These are phyloP conservation scores for Penstemon davidsonii DNA, from an alignment of 257 asterid genomes.

Conservation along the genomic window DNA sequence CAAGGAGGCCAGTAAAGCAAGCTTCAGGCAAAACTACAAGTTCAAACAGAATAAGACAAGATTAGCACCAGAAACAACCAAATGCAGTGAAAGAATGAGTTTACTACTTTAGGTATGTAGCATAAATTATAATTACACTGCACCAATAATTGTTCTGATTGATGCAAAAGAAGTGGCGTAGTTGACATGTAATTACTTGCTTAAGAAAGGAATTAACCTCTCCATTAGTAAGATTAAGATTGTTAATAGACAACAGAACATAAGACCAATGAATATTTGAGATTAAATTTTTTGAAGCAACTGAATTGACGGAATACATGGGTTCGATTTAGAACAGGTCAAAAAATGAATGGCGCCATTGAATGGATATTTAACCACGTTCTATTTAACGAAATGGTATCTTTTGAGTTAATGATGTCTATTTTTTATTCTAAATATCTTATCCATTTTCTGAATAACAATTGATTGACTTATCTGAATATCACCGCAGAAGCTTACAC, in stretches of 20 bases:
- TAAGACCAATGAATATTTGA: not conserved
- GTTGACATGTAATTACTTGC: not conserved
- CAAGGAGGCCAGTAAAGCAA: slow-evolving; percentile 69
- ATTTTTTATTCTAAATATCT: too few relatives aligned
- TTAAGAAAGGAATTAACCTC: not conserved
- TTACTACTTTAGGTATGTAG: slow-evolving; percentile 15
- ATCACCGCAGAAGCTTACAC: too few relatives aligned
- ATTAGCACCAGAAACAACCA: slow-evolving; percentile 29
- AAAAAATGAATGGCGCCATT: not conserved
- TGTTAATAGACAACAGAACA: not conserved
- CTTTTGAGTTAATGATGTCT: too few relatives aligned
- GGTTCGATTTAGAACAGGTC: not conserved
- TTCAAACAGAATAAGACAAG: slow-evolving; percentile 17
- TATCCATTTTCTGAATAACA: too few relatives aligned
- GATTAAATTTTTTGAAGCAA: not conserved
- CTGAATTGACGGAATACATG: not conserved
- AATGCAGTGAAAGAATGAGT: not conserved
- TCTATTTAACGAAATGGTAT: too few relatives aligned
- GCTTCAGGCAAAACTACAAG: slow-evolving; percentile 82
- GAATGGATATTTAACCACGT: too few relatives aligned
- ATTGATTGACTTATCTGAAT: too few relatives aligned
- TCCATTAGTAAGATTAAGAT: not conserved
- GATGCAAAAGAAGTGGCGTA: not conserved
- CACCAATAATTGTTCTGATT: not conserved
- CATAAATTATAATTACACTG: not conserved